Base-by-base conservation (phyloP, 495 filamentous ascomycete species). In the Cercophora scortea region DNA sequence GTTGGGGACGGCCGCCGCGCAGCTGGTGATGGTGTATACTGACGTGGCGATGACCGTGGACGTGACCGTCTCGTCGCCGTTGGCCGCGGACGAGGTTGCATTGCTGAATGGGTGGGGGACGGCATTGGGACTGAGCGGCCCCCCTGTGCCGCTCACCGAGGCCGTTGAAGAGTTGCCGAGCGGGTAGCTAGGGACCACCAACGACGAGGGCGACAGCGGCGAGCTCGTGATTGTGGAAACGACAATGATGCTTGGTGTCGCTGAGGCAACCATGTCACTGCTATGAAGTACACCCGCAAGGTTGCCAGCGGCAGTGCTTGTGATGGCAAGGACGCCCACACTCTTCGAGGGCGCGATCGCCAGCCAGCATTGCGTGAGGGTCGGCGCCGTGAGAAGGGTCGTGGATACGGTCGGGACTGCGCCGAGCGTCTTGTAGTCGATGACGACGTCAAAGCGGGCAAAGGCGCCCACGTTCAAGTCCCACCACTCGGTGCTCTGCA, bases 11-110 rank as follows among this genome's bases (percentile, higher is more conserved):
- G 64, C 73, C 1, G 79, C 59, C 10, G 72, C 73, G 58, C 78
- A 83, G 52, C 72, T 75, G 7, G 75, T 81, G 54, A 81, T 67
- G 1, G 80, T 81, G 52, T 79, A 67, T 53, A 72, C 62, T 48
- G 71, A 77, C 6, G 80, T 84, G 10, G 72, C 67, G 57, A 74
- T 80, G 8, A 81, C 69, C 33, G 80, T 82, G 10, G 78, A 81
- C 25, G 74, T 78, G 45, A 41, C 47, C 15, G 25, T 13, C 1
- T 50, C 19, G 39, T 32, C 17, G 34, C 18, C 18, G 17, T 13
- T 19, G 13, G 33, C 32, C 32, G 34, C 33, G 8, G 46, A 35
- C 33, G 46, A 44, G 32, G 10, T 39, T 13, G 8, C n/a, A 17
- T 9, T 40, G 35, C 9, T 15, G 32, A 34, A 8, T 13, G 18